phyloP scores from a whole-genome alignment of 106 monocot species.

The Cymbidium sinense region DNA sequence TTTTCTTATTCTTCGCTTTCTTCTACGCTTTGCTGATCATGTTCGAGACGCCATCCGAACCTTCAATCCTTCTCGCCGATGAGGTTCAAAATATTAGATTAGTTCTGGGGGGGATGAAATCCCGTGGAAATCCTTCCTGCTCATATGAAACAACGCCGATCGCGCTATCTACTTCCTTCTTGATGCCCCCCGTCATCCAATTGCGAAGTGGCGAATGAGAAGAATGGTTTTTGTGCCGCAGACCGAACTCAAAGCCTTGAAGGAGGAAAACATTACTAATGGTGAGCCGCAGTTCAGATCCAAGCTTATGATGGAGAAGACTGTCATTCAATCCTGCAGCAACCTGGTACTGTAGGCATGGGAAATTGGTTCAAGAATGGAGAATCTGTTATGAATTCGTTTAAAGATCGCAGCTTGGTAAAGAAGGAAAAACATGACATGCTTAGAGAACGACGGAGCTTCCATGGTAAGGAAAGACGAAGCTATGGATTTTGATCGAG shows the following conservation, averaged over 20 bases:
- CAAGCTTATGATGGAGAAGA: too few species aligned
- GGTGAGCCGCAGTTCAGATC: background rate
- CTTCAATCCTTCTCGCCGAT: conserved; percentile 25
- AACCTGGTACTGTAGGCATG: background rate
- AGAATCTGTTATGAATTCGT: conserved; percentile 2
- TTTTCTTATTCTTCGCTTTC: conserved; percentile 6
- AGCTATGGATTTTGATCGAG: background rate
- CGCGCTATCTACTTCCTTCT: conserved; percentile 72
- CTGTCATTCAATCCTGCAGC: too few species aligned
- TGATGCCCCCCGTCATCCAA: conserved; percentile 30
- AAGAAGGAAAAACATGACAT: conserved; percentile 16
- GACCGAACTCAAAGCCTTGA: too few species aligned
- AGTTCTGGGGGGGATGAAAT: conserved; percentile 29
- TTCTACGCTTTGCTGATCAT: background rate
- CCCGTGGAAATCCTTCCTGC: conserved; percentile 29
- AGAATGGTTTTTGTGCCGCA: background rate
- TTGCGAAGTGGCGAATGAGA: conserved; percentile 16
- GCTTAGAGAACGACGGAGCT: background rate
- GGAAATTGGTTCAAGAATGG: conserved; percentile 10
- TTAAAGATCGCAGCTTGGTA: conserved; percentile 10
- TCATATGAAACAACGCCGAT: conserved; percentile 48
- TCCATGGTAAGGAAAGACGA: background rate
- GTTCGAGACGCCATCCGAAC: conserved; percentile 6
- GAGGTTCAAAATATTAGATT: conserved; percentile 38
- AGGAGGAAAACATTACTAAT: too few species aligned